These are phyloP conservation scores for Theobroma cacao DNA, from an alignment of 345 rosid species.

Conservation along the genomic window DNA sequence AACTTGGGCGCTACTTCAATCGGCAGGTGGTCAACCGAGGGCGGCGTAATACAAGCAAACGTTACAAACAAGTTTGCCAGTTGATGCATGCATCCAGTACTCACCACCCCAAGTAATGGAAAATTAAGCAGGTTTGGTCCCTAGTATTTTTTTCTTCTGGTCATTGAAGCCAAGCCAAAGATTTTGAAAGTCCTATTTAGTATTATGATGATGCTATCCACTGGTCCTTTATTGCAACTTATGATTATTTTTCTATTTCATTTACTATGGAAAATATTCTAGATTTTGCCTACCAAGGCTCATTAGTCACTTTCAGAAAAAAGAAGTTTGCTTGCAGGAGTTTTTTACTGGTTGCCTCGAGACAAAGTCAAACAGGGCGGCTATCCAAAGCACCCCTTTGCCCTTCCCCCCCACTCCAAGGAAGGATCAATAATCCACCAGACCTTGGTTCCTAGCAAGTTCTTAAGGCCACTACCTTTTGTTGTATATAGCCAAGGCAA, in stretches of 20 bases:
- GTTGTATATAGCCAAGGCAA: neutral
- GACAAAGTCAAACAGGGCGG: neutral
- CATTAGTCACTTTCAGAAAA: no score
- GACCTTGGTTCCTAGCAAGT: neutral
- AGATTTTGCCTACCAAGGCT: no score
- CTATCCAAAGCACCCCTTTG: neutral
- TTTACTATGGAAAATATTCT: no score
- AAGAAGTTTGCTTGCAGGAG: neutral
- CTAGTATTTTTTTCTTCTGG: no score
- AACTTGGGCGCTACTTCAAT: neutral
- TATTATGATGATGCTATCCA: no score
- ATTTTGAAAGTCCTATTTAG: no score
- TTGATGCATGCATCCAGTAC: no score
- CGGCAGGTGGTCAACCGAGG: neutral
- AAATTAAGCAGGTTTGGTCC: no score
- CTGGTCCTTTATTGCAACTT: no score
- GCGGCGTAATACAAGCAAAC: neutral
- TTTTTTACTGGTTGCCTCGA: neutral
- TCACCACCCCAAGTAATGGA: neutral
- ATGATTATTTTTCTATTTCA: no score
- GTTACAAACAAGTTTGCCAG: neutral
- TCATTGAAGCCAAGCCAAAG: no score
- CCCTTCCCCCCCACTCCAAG: slow-evolving; percentile 20
- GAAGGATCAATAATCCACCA: neutral
- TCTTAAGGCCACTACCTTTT: neutral